A percentile compares a stretch with the other conserved stretches of the same genome.
Evolutionary conservation across 2,329 filamentous ascomycete genomes (phyloP).

Genomic region (Fusarium aywerte): DNA sequence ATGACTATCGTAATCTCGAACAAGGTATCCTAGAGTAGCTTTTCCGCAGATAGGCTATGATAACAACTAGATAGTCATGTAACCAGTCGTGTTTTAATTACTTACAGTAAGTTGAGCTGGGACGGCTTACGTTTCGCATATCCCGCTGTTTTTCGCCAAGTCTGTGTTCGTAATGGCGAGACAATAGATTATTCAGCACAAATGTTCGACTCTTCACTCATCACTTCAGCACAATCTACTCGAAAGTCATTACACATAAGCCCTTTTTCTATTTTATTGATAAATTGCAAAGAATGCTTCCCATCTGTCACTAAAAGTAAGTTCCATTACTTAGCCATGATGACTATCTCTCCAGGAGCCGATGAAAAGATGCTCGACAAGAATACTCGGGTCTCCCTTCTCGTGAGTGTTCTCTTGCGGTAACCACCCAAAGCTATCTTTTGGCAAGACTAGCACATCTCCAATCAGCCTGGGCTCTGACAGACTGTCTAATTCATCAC

Average conservation of each 20-base stretch:
- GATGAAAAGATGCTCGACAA: conserved; percentile 39
- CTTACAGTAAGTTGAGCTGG: background rate
- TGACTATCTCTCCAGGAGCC: conserved; percentile 36
- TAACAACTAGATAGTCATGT: too few relatives aligned
- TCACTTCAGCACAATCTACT: background rate
- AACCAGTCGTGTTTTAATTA: background rate
- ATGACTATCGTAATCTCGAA: too few relatives aligned
- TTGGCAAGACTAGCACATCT: conserved; percentile 50
- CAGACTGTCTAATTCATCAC: conserved; percentile 47
- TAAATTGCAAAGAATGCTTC: background rate
- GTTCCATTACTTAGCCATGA: conserved; percentile 6
- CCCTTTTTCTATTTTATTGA: background rate
- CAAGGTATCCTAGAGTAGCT: too few relatives aligned
- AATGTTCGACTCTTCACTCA: background rate
- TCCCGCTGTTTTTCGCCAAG: background rate
- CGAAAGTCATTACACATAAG: background rate
- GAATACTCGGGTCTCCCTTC: conserved; percentile 27
- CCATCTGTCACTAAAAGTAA: too few relatives aligned
- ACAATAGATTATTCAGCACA: background rate
- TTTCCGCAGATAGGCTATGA: background rate
- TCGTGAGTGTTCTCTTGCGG: conserved; percentile 35
- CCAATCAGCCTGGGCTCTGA: conserved; percentile 47
- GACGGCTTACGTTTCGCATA: too few relatives aligned
- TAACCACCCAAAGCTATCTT: conserved; percentile 43
- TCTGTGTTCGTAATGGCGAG: too few relatives aligned